Evolutionary conservation across 208 protist species (phyloP), one percentile per base, ranked within the genome.

Genomic region (Acanthamoeba lenticulata): DNA sequence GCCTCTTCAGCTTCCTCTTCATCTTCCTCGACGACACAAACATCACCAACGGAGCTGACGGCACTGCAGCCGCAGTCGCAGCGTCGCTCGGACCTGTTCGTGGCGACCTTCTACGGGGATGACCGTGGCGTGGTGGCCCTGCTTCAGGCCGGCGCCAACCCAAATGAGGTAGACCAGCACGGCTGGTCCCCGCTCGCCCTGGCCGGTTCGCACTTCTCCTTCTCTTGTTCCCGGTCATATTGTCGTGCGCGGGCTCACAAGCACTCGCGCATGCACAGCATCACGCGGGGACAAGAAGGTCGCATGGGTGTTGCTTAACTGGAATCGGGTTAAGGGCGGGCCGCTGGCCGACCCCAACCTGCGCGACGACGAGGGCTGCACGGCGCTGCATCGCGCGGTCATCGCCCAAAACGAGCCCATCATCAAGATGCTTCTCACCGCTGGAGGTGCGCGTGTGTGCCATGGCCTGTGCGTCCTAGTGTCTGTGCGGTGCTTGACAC

Each of bases 331-430:
- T 11, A 55, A 90, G 47, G 81, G 81, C 21, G 52, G 81, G 11
- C 45, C 27, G n/a, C 81, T 90, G 24, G 81, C 81, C 47, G 49
- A 90, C 60, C 81, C 81, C 44, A 90, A 90, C 27, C 17, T 90
- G 24, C 44, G 44, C 52, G 81, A 90, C 52, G 42, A 19, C 52
- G 81, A 90, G 24, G 81, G 81, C 34, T 90, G 81, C 52, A 90
- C 81, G 2, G 81, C 81, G 0, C 47, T 90, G 29, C 81, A 90
- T 32, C 44, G 81, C 6, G 81, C 81, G 5, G 81, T 62, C 42
- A 27, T 62, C 29, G 38, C 24, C 24, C 49, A 90, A 27, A 90
- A 65, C 81, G 81, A 90, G 81, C 42, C 55, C 24, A 60, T 90
- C n/a, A 44, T 90, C n/a, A 55, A 65, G 24, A 55, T 90, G 32